Evolutionary conservation across 352 stramenopile genomes (phyloP).

Genomic region (Blastocystis sp.): DNA sequence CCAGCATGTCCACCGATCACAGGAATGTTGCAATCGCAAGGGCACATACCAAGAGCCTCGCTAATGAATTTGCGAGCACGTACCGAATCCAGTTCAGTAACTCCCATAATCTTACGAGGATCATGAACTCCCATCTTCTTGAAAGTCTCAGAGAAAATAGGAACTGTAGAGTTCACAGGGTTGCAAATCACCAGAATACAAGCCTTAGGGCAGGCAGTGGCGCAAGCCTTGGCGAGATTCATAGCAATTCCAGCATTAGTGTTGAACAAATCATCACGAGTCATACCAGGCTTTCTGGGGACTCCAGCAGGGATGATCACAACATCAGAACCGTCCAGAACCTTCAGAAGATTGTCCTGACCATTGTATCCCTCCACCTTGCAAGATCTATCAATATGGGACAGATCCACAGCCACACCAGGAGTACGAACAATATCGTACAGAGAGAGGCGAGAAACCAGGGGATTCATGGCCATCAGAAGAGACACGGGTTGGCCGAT

Average conservation of each 20-base stretch:
- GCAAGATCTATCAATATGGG: slow-evolving; percentile 64
- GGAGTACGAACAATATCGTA: slow-evolving; percentile 97
- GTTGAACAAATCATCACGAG: slow-evolving; percentile 87
- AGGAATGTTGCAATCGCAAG: slow-evolving; percentile 74
- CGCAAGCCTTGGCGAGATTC: slow-evolving; percentile 83
- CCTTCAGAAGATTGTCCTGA: slow-evolving; percentile 65
- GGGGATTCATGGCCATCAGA: slow-evolving; percentile 88
- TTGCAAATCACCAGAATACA: slow-evolving; percentile 95
- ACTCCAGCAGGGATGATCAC: slow-evolving; percentile 97
- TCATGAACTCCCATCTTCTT: slow-evolving; percentile 79
- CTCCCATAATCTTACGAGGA: slow-evolving; percentile 55
- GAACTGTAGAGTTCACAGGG: slow-evolving; percentile 98
- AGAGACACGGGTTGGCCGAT: slow-evolving; percentile 96
- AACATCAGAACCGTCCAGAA: slow-evolving; percentile 79
- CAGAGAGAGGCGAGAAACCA: slow-evolving; percentile 88
- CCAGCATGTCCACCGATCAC: slow-evolving; percentile 96
- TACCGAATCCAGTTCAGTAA: slow-evolving; percentile 16
- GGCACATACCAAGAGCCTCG: neutral
- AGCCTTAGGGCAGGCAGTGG: slow-evolving; percentile 88
- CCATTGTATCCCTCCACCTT: slow-evolving; percentile 69
- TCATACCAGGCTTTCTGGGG: slow-evolving; percentile 92
- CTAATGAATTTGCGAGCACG: slow-evolving; percentile 27
- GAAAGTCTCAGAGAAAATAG: slow-evolving; percentile 94
- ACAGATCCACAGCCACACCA: slow-evolving; percentile 90
- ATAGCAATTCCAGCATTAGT: slow-evolving; percentile 91